Evolutionary conservation across 2,329 filamentous ascomycete genomes (phyloP), one percentile per base, ranked within the genome.

Genomic region (Passalora sequoiae): DNA sequence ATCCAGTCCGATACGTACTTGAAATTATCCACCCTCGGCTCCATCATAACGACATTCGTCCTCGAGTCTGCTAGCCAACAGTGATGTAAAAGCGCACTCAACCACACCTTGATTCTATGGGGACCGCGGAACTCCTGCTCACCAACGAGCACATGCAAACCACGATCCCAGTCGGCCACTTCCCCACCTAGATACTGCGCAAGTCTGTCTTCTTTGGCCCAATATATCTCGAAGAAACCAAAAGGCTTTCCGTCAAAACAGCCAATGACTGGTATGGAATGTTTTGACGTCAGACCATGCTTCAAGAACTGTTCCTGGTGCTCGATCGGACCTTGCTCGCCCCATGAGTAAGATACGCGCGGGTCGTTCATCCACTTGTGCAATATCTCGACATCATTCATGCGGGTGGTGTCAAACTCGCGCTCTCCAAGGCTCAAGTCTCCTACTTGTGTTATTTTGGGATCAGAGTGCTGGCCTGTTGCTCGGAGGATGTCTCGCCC

Each of bases 201-300:
- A 1, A 98, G 64, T 0, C 73, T 69, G 60, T 97, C 92, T 62
- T 98, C 92, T 60, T 94, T 95, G 3, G 92, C 88, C 91, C 92
- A 98, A 69, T 98, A 98, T 24, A 98, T 77, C 69, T 98, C 92
- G 62, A 98, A 96, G 63, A 94, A 98, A 0, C 89, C 92, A 68
- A 97, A 98, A 0, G 91, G 91, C 47, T 91, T 84, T 8, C 88
- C 89, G 56, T 97, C 88, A 86, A 91, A 98, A 62, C 89, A 83
- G 1, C 86, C 92, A 48, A 97, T 91, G 0, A 83, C 88, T 0
- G 92, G 92, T 65, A 97, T 95, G 6, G 83, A 88, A 65, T 96
- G 84, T 13, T 75, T 73, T 15, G 75, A 81, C 9, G 73, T 73
- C 8, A 97, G 68, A 0, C 76, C 81, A 2, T 69, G 71, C 15